Evolutionary conservation across 192 early-diverging fungal species (phyloP).

Genomic region (Gigaspora rosea): DNA sequence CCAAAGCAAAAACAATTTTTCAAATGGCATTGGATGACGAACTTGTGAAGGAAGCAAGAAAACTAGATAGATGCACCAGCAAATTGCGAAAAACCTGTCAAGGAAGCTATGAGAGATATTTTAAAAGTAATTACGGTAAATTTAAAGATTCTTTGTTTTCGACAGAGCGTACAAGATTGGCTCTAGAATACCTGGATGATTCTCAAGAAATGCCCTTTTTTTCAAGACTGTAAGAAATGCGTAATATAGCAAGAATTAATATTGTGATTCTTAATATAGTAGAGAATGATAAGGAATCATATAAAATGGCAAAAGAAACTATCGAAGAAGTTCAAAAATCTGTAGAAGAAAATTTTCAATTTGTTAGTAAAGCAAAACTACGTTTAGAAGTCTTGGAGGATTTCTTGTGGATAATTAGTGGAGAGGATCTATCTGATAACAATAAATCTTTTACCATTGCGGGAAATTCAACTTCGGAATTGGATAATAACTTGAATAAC

Average conservation of each 20-base stretch:
- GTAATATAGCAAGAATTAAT: conserved; percentile 4
- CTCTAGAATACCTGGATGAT: background rate
- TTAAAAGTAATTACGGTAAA: background rate
- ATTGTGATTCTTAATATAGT: background rate
- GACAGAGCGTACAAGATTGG: background rate
- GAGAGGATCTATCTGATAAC: background rate
- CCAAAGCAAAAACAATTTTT: too few relatives aligned
- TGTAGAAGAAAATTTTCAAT: background rate
- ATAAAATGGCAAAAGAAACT: background rate
- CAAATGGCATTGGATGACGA: too few relatives aligned
- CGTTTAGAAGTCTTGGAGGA: conserved; percentile 14
- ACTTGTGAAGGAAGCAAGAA: too few relatives aligned
- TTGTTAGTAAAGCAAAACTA: background rate
- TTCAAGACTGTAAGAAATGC: conserved; percentile 9
- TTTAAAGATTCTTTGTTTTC: background rate
- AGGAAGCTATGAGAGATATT: background rate
- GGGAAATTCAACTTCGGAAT: background rate
- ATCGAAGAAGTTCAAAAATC: background rate
- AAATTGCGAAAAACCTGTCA: background rate
- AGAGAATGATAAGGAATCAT: background rate
- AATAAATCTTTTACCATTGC: background rate
- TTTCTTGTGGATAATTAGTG: background rate
- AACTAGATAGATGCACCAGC: too few relatives aligned
- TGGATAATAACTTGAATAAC: too few relatives aligned
- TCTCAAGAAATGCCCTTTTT: background rate